These are phyloP conservation scores for Rubus parviflorus DNA, from an alignment of 306 rosid species.

Conservation along the genomic window DNA sequence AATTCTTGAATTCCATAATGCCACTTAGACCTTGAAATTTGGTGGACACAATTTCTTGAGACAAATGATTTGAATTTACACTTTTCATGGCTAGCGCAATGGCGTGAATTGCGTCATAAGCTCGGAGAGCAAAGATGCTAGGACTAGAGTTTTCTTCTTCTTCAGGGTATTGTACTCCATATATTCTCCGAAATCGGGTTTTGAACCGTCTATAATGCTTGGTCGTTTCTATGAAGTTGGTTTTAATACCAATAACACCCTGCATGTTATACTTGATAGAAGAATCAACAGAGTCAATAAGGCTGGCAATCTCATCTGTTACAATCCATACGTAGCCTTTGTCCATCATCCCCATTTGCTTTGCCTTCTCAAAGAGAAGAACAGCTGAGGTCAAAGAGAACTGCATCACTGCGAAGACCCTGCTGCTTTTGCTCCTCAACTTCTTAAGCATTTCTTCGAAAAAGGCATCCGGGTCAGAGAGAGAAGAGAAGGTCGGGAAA, in stretches of 20 bases:
- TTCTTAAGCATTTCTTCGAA: constrained; percentile 40
- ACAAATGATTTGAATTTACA: constrained; percentile 13
- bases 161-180: constrained; percentile 41
- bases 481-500: constrained; percentile 43
- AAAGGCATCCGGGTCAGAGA: constrained; percentile 24
- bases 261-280: constrained; percentile 47
- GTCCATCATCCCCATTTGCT: constrained; percentile 55
- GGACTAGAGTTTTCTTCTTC: constrained; percentile 56
- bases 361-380: constrained; percentile 44
- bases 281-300: constrained; percentile 48
- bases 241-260: constrained; percentile 58
- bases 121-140: constrained; percentile 49
- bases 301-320: constrained; percentile 44
- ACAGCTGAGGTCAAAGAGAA: constrained; percentile 45
- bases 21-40: constrained; percentile 50
- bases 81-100: constrained; percentile 29
- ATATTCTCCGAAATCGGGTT: constrained; percentile 40
- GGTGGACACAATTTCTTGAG: constrained; percentile 22
- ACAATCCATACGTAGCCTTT: constrained; percentile 61
- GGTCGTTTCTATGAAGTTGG: constrained; percentile 33
- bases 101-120: constrained; percentile 46
- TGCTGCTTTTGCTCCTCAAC: constrained; percentile 39
- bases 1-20: constrained; percentile 34
- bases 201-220: constrained; percentile 34
- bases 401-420: constrained; percentile 51